Evolutionary conservation across 179 eudicot genomes (phyloP).

Genomic region (Amaranthus tricolor): DNA sequence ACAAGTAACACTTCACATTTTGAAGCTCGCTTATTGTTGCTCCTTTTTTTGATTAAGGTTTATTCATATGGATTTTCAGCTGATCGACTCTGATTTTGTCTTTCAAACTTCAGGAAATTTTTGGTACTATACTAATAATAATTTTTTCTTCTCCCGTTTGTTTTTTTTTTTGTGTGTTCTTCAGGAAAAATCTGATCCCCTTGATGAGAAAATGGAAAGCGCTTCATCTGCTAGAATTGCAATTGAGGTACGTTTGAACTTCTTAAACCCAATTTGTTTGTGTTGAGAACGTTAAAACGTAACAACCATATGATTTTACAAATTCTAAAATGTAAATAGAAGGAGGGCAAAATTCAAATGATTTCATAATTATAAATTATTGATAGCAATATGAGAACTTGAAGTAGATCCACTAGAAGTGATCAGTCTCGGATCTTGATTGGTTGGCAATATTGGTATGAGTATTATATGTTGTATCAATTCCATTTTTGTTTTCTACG

Average conservation of each 20-base stretch:
- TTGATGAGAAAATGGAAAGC: slow-evolving; percentile 26
- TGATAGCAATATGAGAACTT: background rate
- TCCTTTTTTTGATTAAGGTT: slow-evolving; percentile 8
- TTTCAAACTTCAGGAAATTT: background rate
- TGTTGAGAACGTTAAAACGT: slow-evolving; percentile 1
- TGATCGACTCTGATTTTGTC: background rate
- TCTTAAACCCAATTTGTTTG: background rate
- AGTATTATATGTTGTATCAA: background rate
- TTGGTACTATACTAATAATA: background rate
- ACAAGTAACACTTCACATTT: slow-evolving; percentile 5
- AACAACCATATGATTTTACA: slow-evolving; percentile 14
- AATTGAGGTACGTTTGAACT: slow-evolving; percentile 21
- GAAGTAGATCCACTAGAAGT: background rate
- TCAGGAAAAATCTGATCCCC: slow-evolving; percentile 10
- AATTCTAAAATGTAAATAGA: background rate
- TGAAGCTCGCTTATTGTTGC: slow-evolving; percentile 6
- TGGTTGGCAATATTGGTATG: background rate
- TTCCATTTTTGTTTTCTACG: background rate
- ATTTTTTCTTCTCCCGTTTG: background rate
- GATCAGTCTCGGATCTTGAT: background rate
- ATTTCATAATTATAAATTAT: background rate
- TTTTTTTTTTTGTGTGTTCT: slow-evolving; percentile 16
- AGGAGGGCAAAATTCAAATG: background rate
- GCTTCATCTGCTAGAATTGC: slow-evolving; percentile 17
- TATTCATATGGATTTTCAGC: slow-evolving; percentile 5